Evolutionary conservation across 2,329 filamentous ascomycete genomes (phyloP).

Genomic region (Penicillium glabrum): DNA sequence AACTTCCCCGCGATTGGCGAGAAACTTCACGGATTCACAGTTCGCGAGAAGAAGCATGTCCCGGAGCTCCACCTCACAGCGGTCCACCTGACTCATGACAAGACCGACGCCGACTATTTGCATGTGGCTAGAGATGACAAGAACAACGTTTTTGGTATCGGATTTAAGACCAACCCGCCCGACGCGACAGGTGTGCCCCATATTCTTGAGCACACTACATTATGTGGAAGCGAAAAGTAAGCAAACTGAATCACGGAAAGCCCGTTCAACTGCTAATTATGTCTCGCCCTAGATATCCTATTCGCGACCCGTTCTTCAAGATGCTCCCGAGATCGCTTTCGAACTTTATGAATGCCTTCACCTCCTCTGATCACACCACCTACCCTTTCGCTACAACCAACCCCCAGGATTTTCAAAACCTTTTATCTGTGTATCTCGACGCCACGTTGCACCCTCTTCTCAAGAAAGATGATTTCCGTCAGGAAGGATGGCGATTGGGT

Average conservation of each 20-base stretch:
- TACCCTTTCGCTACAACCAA: conserved; percentile 99
- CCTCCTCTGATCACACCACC: conserved; percentile 91
- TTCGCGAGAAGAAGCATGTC: conserved; percentile 85
- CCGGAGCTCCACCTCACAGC: conserved; percentile 92
- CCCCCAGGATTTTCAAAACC: conserved; percentile 88
- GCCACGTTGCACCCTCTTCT: conserved; percentile 87
- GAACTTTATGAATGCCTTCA: conserved; percentile 99
- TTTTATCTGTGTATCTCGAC: conserved; percentile 95
- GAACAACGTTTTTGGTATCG: conserved; percentile 99
- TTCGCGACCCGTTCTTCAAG: conserved; percentile 99
- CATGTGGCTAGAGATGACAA: conserved; percentile 92
- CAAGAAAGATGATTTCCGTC: conserved; percentile 87
- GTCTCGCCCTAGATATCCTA: conserved; percentile 68
- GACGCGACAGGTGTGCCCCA: conserved; percentile 96
- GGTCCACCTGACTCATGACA: conserved; percentile 85
- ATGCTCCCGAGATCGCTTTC: conserved; percentile 98
- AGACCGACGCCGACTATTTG: conserved; percentile 92
- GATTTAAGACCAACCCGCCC: conserved; percentile 97
- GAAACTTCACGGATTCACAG: conserved; percentile 88
- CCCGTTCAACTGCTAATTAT: conserved; percentile 12
- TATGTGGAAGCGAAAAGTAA: conserved; percentile 92
- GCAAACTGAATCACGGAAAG: conserved; percentile 9
- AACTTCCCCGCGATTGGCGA: conserved; percentile 77
- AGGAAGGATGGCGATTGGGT: conserved; percentile 95
- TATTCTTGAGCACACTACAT: conserved; percentile 94